Conservation (phyloP, 75 land plant species). For the Cunninghamia lanceolata region DNA sequence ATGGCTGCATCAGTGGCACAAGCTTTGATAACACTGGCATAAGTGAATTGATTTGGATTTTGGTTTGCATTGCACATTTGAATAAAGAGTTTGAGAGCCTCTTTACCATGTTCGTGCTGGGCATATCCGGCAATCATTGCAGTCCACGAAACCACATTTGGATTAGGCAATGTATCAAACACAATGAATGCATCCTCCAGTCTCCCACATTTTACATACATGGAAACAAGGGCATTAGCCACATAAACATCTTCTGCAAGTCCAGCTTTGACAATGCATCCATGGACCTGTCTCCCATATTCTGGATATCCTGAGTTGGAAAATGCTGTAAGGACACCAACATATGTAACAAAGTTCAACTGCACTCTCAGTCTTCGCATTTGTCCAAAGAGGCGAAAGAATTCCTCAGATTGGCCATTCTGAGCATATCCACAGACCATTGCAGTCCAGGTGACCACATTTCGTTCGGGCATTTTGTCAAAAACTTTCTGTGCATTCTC, state of each 20-base stretch:
- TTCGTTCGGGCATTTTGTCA: slow-evolving; percentile 21
- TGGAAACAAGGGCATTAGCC: slow-evolving; percentile 12
- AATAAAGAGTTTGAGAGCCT: slow-evolving; percentile 34
- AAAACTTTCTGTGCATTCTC: slow-evolving; percentile 36
- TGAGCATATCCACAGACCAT: slow-evolving; percentile 17
- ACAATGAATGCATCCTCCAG: slow-evolving; percentile 34
- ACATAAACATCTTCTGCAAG: slow-evolving; percentile 12
- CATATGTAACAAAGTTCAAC: slow-evolving; percentile 6
- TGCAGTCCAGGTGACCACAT: slow-evolving; percentile 32
- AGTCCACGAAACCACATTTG: slow-evolving; percentile 60
- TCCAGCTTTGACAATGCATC: slow-evolving; percentile 5
- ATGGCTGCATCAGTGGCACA: slow-evolving; percentile 20
- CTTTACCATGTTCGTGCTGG: slow-evolving; percentile 34
- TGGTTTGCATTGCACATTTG: slow-evolving; percentile 34
- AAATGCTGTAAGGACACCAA: slow-evolving; percentile 7
- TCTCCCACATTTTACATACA: slow-evolving; percentile 32
- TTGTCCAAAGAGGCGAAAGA: slow-evolving; percentile 7
- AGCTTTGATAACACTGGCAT: slow-evolving; percentile 49
- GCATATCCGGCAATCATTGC: slow-evolving; percentile 64
- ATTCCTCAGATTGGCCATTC: slow-evolving; percentile 6
- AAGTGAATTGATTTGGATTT: slow-evolving; percentile 49
- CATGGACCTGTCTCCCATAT: slow-evolving; percentile 8
- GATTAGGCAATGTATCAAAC: slow-evolving; percentile 41
- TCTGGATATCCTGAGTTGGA: background rate
- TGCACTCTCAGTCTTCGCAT: background rate